phyloP scores from a whole-genome alignment of 176 grass and related monocot genomes.

The Cocos nucifera region DNA sequence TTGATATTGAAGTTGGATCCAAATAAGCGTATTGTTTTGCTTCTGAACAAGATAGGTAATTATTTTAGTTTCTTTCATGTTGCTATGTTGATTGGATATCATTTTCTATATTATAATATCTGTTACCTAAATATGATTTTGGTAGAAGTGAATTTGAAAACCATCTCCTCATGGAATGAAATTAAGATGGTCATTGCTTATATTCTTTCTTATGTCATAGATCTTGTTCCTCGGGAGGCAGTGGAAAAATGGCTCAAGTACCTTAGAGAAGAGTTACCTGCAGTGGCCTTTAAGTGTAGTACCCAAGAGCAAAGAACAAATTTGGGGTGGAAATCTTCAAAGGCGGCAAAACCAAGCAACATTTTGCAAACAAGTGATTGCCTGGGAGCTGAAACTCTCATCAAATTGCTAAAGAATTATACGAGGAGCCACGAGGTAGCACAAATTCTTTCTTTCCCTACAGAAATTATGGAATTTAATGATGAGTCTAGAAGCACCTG shows the following conservation, averaged over 20 bases:
- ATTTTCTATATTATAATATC: too few species aligned
- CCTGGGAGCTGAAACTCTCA: conserved; percentile 83
- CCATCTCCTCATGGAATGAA: too few species aligned
- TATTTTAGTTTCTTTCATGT: background rate
- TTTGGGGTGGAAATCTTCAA: conserved; percentile 92
- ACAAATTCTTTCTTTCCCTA: too few species aligned
- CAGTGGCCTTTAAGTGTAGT: conserved; percentile 93
- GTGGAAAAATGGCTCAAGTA: conserved; percentile 86
- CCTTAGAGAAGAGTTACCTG: conserved; percentile 76
- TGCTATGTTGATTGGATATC: background rate
- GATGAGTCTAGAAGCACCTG: too few species aligned
- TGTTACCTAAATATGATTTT: too few species aligned
- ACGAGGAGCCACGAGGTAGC: conserved; percentile 86
- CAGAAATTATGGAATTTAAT: too few species aligned
- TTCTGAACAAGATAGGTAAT: conserved; percentile 95
- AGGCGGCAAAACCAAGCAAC: conserved; percentile 53
- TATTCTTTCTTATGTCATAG: conserved; percentile 19
- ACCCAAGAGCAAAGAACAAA: conserved; percentile 91
- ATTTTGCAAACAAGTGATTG: conserved; percentile 85
- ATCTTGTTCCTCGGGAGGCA: conserved; percentile 75
- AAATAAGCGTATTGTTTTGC: conserved; percentile 68
- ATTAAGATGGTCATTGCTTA: background rate
- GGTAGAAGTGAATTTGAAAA: too few species aligned
- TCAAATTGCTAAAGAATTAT: conserved; percentile 94
- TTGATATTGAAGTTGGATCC: conserved; percentile 69